Conservation (phyloP, 495 filamentous ascomycete genomes). For the Chaetomium fimeti region DNA sequence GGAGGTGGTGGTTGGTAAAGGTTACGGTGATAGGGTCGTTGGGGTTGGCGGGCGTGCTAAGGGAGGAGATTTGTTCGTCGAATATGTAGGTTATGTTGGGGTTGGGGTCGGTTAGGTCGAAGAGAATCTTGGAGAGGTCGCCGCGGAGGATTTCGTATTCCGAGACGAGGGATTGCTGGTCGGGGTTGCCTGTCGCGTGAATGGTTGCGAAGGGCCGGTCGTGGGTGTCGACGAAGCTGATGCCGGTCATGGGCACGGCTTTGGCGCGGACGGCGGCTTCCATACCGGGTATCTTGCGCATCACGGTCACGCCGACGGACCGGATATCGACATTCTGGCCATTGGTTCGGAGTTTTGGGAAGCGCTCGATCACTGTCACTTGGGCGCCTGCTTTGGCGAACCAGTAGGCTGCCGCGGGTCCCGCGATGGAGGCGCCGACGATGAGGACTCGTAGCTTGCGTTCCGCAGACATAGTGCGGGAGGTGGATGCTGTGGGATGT, state of each 20-base stretch:
- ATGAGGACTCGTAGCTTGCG: neutral
- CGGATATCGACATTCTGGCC: constrained; percentile 3
- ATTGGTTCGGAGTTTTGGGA: neutral
- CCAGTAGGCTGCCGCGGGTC: neutral
- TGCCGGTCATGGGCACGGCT: neutral
- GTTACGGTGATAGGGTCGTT: neutral
- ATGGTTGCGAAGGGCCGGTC: neutral
- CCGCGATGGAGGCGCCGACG: neutral
- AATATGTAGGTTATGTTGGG: neutral
- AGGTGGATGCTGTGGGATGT: no score
- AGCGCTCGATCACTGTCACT: neutral
- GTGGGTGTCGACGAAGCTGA: neutral
- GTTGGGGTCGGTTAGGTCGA: neutral
- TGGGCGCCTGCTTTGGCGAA: neutral
- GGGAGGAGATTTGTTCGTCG: neutral
- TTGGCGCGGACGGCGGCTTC: constrained; percentile 3
- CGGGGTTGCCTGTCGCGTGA: neutral
- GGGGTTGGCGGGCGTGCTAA: neutral
- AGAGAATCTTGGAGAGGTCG: neutral
- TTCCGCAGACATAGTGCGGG: neutral
- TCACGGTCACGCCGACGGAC: neutral
- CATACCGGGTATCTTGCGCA: neutral
- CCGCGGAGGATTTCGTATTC: neutral
- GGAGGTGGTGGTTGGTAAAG: neutral
- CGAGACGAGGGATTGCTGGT: constrained; percentile 2